phyloP scores from a whole-genome alignment of 2,329 filamentous ascomycete species.

The Fonsecaea erecta region DNA sequence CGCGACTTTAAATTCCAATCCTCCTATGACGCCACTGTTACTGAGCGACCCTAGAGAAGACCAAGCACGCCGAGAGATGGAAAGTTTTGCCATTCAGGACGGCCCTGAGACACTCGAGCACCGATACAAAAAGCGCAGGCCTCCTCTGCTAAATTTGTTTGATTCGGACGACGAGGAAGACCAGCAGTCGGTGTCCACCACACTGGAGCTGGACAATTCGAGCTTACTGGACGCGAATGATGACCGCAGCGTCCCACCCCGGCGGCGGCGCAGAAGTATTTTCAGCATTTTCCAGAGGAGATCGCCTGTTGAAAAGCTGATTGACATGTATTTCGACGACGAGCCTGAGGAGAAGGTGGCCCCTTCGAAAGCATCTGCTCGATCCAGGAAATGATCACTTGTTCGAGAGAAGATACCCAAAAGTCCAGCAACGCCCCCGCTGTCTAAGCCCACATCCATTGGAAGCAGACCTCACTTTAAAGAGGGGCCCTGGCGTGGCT shows the following conservation, averaged over 20 bases:
- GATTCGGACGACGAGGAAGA: constrained; percentile 19
- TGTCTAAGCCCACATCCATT: constrained; percentile 4
- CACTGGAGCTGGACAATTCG: not conserved
- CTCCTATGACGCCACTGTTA: constrained; percentile 23
- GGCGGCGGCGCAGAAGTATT: constrained; percentile 29
- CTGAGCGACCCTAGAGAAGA: constrained; percentile 30
- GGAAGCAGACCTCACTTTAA: constrained; percentile 4
- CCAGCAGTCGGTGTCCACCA: not conserved
- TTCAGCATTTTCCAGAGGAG: constrained; percentile 31
- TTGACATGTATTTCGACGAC: constrained; percentile 36
- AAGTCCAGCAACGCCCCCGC: constrained; percentile 19
- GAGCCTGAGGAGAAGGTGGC: constrained; percentile 20
- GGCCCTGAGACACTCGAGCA: constrained; percentile 24
- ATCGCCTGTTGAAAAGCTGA: constrained; percentile 32
- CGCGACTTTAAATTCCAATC: constrained; percentile 22
- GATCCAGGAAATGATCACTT: constrained; percentile 18
- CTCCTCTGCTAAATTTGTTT: constrained; percentile 19
- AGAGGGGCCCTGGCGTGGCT: not conserved
- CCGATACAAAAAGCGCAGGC: constrained; percentile 22
- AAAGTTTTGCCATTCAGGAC: constrained; percentile 29
- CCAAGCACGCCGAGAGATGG: constrained; percentile 32
- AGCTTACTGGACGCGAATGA: not conserved
- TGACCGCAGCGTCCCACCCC: not conserved
- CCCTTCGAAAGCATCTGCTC: constrained; percentile 4
- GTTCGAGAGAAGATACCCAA: constrained; percentile 9